Base-by-base conservation (phyloP, 1,284 basidiomycete species). In the Malassezia furfur region DNA sequence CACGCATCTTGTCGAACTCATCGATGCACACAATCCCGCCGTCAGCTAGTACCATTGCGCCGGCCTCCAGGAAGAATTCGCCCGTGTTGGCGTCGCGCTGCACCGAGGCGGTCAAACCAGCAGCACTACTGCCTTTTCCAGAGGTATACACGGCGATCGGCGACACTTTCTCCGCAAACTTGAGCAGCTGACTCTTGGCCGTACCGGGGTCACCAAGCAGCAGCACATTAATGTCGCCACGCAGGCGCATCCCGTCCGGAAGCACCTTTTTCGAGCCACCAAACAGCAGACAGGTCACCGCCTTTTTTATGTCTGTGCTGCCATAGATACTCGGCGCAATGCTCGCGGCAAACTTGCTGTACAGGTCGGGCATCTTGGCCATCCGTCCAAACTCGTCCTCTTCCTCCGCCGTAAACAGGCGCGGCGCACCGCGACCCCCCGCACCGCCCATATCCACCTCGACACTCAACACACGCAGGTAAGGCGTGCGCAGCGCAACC, bases 1-100 rank as follows among this genome's bases (percentile, higher is more conserved):
- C 94, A 30, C 93, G 81, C 94, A 98, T 99, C 80, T 99, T 99
- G 79, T 98, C 94, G 69, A 99, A 99, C 76, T 99, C 94, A 73
- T 99, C 94, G 70, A 99, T 99, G 74, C 94, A 98, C 19, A 98
- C 94, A 14, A 98, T 91, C 28, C 94, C 94, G 4, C 89, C 91
- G 73, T 99, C 94, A 0, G 94, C 94, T 30, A 99, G 82, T 9
- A 99, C 94, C 94, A 99, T 98, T 1, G 94, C 94, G 28, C 94
- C 94, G 5, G 94, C 94, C 79, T 99, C 94, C 9, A 99, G 82
- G 76, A 93, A 98, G 76, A 98, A 99, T 75, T 99, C 94, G 44
- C 94, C 83, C 89, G 91, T 88, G 48, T 85, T 81, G 1, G 88
- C 78, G 75, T 99, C 94, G 4, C 94, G 83, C 77, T 98, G 94